These are phyloP conservation scores for Chlamydomonas eustigma DNA, from an alignment of 139 green algal species.

Conservation along the genomic window DNA sequence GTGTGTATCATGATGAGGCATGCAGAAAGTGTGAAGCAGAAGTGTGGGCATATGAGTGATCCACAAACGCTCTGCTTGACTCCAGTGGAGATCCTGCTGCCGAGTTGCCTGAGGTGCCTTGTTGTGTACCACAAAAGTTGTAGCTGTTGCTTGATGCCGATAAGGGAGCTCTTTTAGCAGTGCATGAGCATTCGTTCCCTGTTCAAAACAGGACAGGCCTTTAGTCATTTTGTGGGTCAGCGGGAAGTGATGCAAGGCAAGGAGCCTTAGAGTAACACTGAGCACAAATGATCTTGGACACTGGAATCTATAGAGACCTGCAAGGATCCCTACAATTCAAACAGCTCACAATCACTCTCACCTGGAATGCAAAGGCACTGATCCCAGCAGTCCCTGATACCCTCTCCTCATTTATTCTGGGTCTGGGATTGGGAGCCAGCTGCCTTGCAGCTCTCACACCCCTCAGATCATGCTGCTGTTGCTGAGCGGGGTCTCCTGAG, in stretches of 20 bases:
- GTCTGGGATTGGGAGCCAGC: slow-evolving; percentile 2
- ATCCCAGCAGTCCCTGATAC: slow-evolving; percentile 33
- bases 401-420: not conserved
- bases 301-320: not conserved
- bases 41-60: not conserved
- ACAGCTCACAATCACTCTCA: not conserved
- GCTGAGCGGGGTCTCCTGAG: no score
- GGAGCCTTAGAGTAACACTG: not conserved
- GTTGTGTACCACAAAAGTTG: not conserved
- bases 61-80: not conserved
- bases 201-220: not conserved
- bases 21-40: not conserved
- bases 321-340: not conserved
- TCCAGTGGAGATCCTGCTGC: not conserved
- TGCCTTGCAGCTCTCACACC: not conserved
- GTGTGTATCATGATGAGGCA: not conserved
- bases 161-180: slow-evolving; percentile 23
- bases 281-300: not conserved
- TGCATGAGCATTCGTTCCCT: slow-evolving; percentile 57
- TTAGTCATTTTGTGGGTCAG: not conserved
- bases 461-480: not conserved
- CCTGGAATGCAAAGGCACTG: slow-evolving; percentile 78
- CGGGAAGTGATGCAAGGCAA: not conserved
- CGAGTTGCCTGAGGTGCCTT: not conserved
- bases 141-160: not conserved